Evolutionary conservation across 208 protist species (phyloP), one percentile per base, ranked within the genome.

Genomic region (Acanthamoeba lenticulata): DNA sequence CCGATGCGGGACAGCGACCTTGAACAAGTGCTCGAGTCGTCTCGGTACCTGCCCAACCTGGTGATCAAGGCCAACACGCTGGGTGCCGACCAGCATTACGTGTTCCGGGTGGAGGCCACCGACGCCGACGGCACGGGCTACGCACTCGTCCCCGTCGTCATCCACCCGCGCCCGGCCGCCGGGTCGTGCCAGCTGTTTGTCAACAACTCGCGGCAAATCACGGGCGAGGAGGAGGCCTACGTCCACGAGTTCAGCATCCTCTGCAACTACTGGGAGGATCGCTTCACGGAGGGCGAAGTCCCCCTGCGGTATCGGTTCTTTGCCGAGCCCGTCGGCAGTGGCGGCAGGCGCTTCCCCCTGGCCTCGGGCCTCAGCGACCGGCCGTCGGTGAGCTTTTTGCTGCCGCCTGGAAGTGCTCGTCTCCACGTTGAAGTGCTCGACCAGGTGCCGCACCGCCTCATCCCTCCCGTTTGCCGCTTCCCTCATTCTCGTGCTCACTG

Each of bases 21-120:
- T 11, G 81, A 89, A 3, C 27, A 89, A n/a, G 52, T 89, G 9
- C n/a, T 89, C 32, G 45, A 45, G 45, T 38, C n/a, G 32, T 65
- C 47, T 21, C 44, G 81, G n/a, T 89, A 89, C 52, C 81, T 89
- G 81, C 81, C 81, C n/a, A 89, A 89, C 32, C 52, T 89, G 81
- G 38, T 89, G 42, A 62, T 89, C 32, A 89, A 89, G 32, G 44
- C 81, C 29, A 60, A 60, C 52, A n/a, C 60, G 5, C 52, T 89
- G 0, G 81, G 81, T n/a, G 34, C 47, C 38, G 52, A 89, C 32
- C 81, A 89, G 24, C 19, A 36, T 4, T 55, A 65, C 81, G 36
- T 32, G 29, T 62, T 89, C 34, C 36, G 32, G 52, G 81, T 60
- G 17, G 81, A 89, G 81, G 81, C 81, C 34, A 89, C 81, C 1